A percentile compares a stretch with the other conserved stretches of the same genome.
Conservation (phyloP, 352 stramenopile species). For the Globisporangium cederbergense region DNA sequence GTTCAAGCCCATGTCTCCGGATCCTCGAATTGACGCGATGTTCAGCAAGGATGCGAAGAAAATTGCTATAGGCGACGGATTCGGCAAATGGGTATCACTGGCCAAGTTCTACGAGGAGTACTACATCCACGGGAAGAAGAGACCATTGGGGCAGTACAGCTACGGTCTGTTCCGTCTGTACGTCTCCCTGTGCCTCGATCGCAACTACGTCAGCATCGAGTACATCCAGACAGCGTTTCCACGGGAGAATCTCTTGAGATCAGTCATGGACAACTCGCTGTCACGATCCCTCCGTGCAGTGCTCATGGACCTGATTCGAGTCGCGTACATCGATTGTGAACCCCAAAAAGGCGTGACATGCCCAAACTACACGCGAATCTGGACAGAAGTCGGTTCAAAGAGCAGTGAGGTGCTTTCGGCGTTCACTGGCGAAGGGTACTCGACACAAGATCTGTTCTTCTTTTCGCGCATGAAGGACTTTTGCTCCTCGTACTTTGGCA, state of each 20-base stretch:
- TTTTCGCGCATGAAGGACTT: conserved; percentile 46
- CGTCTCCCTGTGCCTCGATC: conserved; percentile 63
- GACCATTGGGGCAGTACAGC: conserved; percentile 58
- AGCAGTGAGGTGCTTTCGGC: conserved; percentile 26
- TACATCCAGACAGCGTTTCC: conserved; percentile 64
- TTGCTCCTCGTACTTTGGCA: conserved; percentile 42
- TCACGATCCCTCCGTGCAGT: conserved; percentile 58
- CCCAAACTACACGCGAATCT: conserved; percentile 69
- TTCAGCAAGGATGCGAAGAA: conserved; percentile 23
- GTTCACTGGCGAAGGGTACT: conserved; percentile 31
- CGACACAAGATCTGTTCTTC: conserved; percentile 39
- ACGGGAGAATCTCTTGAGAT: conserved; percentile 42
- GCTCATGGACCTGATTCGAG: conserved; percentile 60
- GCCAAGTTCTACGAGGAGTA: conserved; percentile 63
- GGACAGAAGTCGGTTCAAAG: conserved; percentile 44
- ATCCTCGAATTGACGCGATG: conserved; percentile 36
- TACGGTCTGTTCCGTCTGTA: conserved; percentile 71
- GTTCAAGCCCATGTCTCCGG: conserved; percentile 16
- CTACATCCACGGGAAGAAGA: conserved; percentile 42
- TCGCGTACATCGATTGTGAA: conserved; percentile 69
- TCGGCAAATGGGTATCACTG: conserved; percentile 41
- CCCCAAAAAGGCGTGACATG: conserved; percentile 55
- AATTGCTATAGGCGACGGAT: conserved; percentile 6
- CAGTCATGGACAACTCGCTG: conserved; percentile 41
- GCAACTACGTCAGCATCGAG: conserved; percentile 77